Evolutionary conservation across 208 protist species (phyloP), one percentile per base, ranked within the genome.

Genomic region (Angomonas ambiguus): DNA sequence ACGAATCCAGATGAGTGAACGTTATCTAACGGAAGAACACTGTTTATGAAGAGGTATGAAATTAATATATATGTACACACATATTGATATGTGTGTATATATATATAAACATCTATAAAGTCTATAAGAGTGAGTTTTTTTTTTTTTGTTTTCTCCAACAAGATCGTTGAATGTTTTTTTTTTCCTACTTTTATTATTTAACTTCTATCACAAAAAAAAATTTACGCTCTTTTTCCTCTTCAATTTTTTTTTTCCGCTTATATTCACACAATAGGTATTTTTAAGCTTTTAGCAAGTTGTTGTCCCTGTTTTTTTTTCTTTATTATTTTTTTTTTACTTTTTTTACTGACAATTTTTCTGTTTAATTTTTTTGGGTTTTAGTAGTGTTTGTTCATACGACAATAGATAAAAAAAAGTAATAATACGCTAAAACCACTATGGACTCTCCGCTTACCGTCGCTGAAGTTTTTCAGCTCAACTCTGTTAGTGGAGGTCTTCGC

Each of bases 401-500:
- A 16, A 8, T 45, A 8, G 38, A n/a, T n/a, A 27, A 62, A 48
- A 51, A 62, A 22, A 63, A 56, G 31, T 27, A 41, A 48, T 3
- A 55, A 58, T n/a, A 41, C 22, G 33, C 57, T 3, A 38, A 56
- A 41, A 33, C 2, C 25, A 56, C n/a, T 30, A 33, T 56, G 41
- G 71, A 91, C 51, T 72, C 69, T 2, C 90, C 87, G 20, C 48
- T 82, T 5, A 42, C 68, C 2, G 69, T 75, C 16, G 68, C 56
- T 30, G 87, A 93, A 69, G 64, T 96, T 24, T 96, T 93, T 67
- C 85, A 96, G 63, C 82, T 96, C 20, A 95, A 92, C 78, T 80
- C 77, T 24, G 88, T 97, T 33, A 60, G 72, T 10, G 90, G 86
- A 16, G 98, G 97, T 30, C 96, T 99, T 42, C 86, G 88, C 48